Conservation (phyloP, 805 yeast genomes). For the Candida silvicultrix region DNA sequence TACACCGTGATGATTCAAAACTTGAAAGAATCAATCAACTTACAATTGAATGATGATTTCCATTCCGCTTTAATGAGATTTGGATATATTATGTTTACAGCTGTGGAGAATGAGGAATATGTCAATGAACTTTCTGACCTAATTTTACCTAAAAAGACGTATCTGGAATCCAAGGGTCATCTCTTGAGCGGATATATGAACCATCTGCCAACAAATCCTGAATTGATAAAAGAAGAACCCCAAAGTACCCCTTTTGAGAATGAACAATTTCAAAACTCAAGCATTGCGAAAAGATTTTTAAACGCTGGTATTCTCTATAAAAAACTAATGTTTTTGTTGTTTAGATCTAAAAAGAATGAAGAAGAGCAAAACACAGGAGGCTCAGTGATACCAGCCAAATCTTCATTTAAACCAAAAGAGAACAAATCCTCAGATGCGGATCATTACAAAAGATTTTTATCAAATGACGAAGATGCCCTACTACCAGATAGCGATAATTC, state of each 20-base stretch:
- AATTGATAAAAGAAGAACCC: not conserved
- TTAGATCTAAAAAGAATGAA: not conserved
- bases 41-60: conserved; percentile 53
- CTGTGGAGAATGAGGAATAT: conserved; percentile 62
- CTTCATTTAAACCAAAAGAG: not conserved
- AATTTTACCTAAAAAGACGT: conserved; percentile 43
- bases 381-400: not conserved
- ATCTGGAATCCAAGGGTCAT: conserved; percentile 36
- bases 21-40: conserved; percentile 31
- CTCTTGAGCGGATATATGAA: conserved; percentile 18
- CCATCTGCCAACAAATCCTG: conserved; percentile 19
- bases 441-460: not conserved
- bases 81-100: conserved; percentile 59
- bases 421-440: too few relatives aligned
- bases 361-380: not conserved
- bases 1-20: conserved; percentile 30
- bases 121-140: conserved; percentile 50
- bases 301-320: not conserved
- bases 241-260: not conserved
- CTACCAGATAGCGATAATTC: conserved; percentile 32
- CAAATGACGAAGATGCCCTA: conserved; percentile 6
- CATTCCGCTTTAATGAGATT: conserved; percentile 52
- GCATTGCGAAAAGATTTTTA: not conserved
- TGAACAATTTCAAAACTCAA: not conserved
- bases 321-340: not conserved